phyloP scores from a whole-genome alignment of 371 early-diverging fungal species.

The Mucor saturninus region DNA sequence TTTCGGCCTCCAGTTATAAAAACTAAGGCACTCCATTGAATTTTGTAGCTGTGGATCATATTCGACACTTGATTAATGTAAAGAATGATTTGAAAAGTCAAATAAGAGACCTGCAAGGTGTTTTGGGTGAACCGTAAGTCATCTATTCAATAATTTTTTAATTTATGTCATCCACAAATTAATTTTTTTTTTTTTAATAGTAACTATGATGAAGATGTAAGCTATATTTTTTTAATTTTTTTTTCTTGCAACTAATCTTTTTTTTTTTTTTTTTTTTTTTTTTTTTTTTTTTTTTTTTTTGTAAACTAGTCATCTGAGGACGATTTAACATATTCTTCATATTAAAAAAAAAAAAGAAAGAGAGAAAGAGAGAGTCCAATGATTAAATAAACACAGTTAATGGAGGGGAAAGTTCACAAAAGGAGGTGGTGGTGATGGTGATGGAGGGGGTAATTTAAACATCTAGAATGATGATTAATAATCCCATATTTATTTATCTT shows the following conservation, averaged over 20 bases:
- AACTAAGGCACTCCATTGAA: too few relatives aligned
- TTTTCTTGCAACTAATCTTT: not conserved
- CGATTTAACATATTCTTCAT: slow-evolving; percentile 35
- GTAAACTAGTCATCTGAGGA: slow-evolving; percentile 41
- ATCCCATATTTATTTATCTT: too few relatives aligned
- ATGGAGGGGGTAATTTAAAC: too few relatives aligned
- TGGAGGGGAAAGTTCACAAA: too few relatives aligned
- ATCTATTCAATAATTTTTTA: not conserved
- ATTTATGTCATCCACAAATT: too few relatives aligned
- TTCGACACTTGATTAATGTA: slow-evolving; percentile 40
- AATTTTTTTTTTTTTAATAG: slow-evolving; percentile 4
- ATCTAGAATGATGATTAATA: too few relatives aligned
- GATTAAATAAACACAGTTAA: too few relatives aligned
- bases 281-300: too few relatives aligned
- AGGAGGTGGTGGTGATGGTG: too few relatives aligned
- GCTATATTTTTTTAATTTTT: not conserved
- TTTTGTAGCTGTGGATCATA: slow-evolving; percentile 46
- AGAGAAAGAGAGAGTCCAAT: too few relatives aligned
- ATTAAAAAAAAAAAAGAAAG: not conserved
- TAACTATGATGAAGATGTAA: slow-evolving; percentile 40
- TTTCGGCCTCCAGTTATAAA: not conserved
- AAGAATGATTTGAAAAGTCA: slow-evolving; percentile 50
- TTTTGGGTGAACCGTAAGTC: slow-evolving; percentile 49
- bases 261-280: not conserved
- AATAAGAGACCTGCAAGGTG: slow-evolving; percentile 40